phyloP scores from a whole-genome alignment of 768 basidiomycete genomes.

The Amylocystis lapponica region DNA sequence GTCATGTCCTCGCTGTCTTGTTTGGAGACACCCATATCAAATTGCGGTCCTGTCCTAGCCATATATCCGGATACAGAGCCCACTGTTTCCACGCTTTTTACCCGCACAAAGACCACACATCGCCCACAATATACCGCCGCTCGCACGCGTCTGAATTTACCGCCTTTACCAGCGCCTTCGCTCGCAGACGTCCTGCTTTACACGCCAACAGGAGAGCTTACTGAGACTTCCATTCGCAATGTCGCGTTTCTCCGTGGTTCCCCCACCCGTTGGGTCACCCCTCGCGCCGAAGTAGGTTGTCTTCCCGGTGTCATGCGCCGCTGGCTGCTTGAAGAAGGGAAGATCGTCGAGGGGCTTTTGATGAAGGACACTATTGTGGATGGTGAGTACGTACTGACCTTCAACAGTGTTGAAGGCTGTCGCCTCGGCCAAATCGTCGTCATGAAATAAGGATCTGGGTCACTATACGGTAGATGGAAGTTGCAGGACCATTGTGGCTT shows the following conservation, averaged over 20 bases:
- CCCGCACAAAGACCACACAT: conserved; percentile 65
- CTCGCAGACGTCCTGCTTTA: conserved; percentile 58
- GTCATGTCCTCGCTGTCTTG: not conserved
- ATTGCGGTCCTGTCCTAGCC: conserved; percentile 32
- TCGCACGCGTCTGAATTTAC: conserved; percentile 47
- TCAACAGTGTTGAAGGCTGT: conserved; percentile 71
- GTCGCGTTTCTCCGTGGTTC: conserved; percentile 53
- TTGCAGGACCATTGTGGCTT: too few species aligned
- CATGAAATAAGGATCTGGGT: too few species aligned
- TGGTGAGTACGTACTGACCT: conserved; percentile 64
- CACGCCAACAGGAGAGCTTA: conserved; percentile 44
- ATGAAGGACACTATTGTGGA: conserved; percentile 36
- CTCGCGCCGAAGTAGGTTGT: conserved; percentile 54
- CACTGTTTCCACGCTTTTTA: conserved; percentile 52
- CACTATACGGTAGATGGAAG: too few species aligned
- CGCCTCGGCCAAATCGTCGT: conserved; percentile 37
- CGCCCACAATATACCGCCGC: conserved; percentile 57
- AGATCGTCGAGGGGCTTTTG: conserved; percentile 39
- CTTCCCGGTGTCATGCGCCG: conserved; percentile 67
- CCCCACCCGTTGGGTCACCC: conserved; percentile 57
- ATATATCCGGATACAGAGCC: conserved; percentile 51
- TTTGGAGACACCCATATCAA: conserved; percentile 19
- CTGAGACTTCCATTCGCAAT: conserved; percentile 68
- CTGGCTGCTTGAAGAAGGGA: conserved; percentile 58
- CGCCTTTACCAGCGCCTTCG: conserved; percentile 22